A percentile compares a stretch with the other conserved stretches of the same genome.
Evolutionary conservation across 1,284 basidiomycete genomes (phyloP).

Genomic region (Coniferiporia weirii): DNA sequence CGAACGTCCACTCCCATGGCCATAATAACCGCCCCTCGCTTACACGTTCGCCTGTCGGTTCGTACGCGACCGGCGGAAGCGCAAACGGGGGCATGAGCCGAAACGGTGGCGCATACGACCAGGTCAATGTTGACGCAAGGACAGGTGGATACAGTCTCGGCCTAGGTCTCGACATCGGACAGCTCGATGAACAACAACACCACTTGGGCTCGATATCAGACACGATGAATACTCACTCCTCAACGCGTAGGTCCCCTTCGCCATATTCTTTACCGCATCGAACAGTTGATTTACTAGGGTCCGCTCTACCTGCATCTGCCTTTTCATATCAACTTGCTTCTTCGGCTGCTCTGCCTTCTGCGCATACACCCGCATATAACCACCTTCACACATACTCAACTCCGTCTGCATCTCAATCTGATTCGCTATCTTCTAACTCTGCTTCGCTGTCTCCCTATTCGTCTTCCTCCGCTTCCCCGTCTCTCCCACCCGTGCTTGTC

Average conservation of each 20-base stretch:
- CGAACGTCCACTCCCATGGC: not conserved
- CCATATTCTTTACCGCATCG: not conserved
- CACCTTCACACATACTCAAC: too few species aligned
- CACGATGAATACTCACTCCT: not conserved
- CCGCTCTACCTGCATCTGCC: not conserved
- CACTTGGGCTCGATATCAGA: too few species aligned
- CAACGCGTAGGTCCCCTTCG: constrained; percentile 15
- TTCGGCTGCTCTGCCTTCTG: not conserved
- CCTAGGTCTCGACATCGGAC: not conserved
- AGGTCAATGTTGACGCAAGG: too few species aligned
- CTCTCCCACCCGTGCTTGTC: not conserved
- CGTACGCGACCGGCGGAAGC: too few species aligned
- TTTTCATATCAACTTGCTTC: not conserved
- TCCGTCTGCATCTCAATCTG: too few species aligned
- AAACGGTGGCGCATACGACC: too few species aligned
- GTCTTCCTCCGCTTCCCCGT: not conserved
- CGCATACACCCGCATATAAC: not conserved
- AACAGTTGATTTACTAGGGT: constrained; percentile 17
- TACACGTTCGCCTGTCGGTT: too few species aligned
- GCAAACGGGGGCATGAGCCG: too few species aligned
- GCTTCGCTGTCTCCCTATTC: not conserved
- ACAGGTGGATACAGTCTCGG: too few species aligned
- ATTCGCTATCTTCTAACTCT: not conserved
- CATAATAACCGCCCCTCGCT: not conserved
- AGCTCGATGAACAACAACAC: not conserved